These are phyloP conservation scores for Phylloboletellus chloephorus DNA, from an alignment of 1,284 basidiomycete genomes.

Conservation along the genomic window DNA sequence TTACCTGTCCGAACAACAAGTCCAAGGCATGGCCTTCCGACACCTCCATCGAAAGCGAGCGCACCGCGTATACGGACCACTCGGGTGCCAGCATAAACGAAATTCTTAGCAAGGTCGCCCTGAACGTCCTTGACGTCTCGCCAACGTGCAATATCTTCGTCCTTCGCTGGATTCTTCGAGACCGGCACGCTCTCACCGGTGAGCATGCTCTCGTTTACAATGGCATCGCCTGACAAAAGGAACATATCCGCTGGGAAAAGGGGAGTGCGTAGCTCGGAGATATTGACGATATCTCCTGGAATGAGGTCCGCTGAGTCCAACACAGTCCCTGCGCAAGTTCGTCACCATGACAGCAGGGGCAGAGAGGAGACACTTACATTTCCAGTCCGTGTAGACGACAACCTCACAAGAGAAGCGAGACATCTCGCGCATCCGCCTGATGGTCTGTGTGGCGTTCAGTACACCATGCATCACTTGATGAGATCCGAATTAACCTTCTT, in stretches of 20 bases:
- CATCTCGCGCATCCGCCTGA: slow-evolving; percentile 94
- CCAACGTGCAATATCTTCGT: slow-evolving; percentile 68
- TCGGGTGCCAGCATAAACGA: slow-evolving; percentile 89
- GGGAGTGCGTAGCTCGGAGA: slow-evolving; percentile 71
- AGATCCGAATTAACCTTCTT: slow-evolving; percentile 56
- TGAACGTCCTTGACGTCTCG: slow-evolving; percentile 62
- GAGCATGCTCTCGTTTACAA: slow-evolving; percentile 98
- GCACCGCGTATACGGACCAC: slow-evolving; percentile 86
- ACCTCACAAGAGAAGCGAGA: slow-evolving; percentile 86
- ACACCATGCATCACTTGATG: not conserved
- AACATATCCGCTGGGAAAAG: slow-evolving; percentile 90
- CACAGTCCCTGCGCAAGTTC: slow-evolving; percentile 51
- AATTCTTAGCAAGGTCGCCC: slow-evolving; percentile 76
- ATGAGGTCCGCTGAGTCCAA: slow-evolving; percentile 80
- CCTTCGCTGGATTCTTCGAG: slow-evolving; percentile 75
- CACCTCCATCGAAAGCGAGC: slow-evolving; percentile 47
- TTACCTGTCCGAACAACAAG: slow-evolving; percentile 87
- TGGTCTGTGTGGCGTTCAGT: slow-evolving; percentile 54
- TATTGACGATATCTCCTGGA: slow-evolving; percentile 90
- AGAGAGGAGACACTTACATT: slow-evolving; percentile 51
- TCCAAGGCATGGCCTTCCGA: slow-evolving; percentile 69
- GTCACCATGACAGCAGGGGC: slow-evolving; percentile 1
- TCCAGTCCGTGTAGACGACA: slow-evolving; percentile 65
- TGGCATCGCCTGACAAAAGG: slow-evolving; percentile 91
- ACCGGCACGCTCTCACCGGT: slow-evolving; percentile 96